phyloP scores from a whole-genome alignment of 345 rosid genomes.

The Dipteronia sinensis region DNA sequence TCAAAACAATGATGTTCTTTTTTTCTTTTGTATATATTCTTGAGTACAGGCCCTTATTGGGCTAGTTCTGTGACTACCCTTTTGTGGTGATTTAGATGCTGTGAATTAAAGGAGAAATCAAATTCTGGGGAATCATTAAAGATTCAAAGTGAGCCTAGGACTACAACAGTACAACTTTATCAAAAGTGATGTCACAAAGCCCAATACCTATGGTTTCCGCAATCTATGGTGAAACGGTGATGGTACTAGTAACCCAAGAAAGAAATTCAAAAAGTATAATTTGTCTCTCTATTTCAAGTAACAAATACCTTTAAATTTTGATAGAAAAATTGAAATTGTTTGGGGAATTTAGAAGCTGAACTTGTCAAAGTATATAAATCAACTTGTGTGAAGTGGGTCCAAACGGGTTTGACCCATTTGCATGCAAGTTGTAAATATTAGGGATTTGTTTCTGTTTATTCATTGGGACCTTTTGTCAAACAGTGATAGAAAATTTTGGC shows the following conservation, averaged over 20 bases:
- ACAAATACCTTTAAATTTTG: not conserved
- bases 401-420: slow-evolving; percentile 11
- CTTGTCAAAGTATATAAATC: not conserved
- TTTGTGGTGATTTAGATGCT: not conserved
- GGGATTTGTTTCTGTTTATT: not conserved
- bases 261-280: not conserved
- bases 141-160: slow-evolving; percentile 23
- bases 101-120: slow-evolving; percentile 3
- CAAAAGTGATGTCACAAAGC: slow-evolving; percentile 23
- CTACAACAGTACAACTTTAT: slow-evolving; percentile 26
- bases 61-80: slow-evolving; percentile 5
- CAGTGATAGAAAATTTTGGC: slow-evolving; percentile 5
- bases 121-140: slow-evolving; percentile 18
- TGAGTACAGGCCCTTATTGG: slow-evolving; percentile 10
- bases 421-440: not conserved
- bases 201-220: slow-evolving; percentile 27
- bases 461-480: not conserved
- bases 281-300: slow-evolving; percentile 2
- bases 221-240: slow-evolving; percentile 36
- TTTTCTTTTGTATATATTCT: not conserved
- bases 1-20: not conserved
- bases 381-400: slow-evolving; percentile 24
- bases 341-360: not conserved
- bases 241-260: slow-evolving; percentile 10
- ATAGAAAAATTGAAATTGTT: not conserved